phyloP scores from a whole-genome alignment of 805 yeast species.

The Wickerhamomyces bisporus region DNA sequence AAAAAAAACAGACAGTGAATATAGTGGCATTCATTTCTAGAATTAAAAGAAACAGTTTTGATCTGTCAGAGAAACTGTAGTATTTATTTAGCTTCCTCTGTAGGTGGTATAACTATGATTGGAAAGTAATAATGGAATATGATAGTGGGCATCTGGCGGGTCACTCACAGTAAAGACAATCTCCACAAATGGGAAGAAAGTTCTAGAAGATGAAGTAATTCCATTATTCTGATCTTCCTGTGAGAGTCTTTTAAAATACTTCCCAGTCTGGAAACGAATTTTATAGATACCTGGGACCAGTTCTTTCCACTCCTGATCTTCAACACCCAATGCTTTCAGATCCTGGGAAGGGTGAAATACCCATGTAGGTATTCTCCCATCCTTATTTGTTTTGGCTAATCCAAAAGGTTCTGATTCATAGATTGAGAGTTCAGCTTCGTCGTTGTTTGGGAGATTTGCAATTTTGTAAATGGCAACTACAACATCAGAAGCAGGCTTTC shows the following conservation, averaged over 20 bases:
- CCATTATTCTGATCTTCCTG: constrained; percentile 19
- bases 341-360: constrained; percentile 33
- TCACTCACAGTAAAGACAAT: constrained; percentile 62
- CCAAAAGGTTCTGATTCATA: constrained; percentile 50
- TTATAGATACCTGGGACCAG: constrained; percentile 64
- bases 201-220: constrained; percentile 30
- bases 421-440: constrained; percentile 22
- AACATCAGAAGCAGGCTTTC: constrained; percentile 80
- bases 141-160: constrained; percentile 79
- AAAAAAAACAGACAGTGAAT: too few relatives aligned
- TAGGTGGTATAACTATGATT: constrained; percentile 89
- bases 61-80: too few relatives aligned
- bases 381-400: constrained; percentile 63
- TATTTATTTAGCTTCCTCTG: constrained; percentile 68
- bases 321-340: constrained; percentile 28
- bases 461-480: constrained; percentile 50
- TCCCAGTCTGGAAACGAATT: constrained; percentile 71
- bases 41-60: too few relatives aligned
- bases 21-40: too few relatives aligned
- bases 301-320: constrained; percentile 34
- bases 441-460: constrained; percentile 14
- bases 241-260: constrained; percentile 43
- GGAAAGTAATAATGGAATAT: constrained; percentile 79
- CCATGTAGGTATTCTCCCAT: constrained; percentile 81
- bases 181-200: constrained; percentile 87